Base-by-base conservation (phyloP, 2,329 filamentous ascomycete species). In the Trichoderma citrinoviride region DNA sequence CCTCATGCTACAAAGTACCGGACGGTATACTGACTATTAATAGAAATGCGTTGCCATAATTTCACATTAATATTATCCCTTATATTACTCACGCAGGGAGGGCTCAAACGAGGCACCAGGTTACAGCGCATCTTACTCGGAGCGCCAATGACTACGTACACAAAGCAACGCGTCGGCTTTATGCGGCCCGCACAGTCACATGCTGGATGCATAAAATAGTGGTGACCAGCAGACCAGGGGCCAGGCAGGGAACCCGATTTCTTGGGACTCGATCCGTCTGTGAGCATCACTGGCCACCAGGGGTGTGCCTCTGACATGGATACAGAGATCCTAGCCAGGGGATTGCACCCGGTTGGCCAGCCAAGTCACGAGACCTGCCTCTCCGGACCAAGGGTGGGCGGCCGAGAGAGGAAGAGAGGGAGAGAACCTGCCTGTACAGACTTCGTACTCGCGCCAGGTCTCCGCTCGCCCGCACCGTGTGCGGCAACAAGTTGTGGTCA, bases 181-280 rank as follows among this genome's bases (percentile, higher is more conserved):
- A 19, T 52, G 57, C 46, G 46, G 21, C 44, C 21, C 17, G 37
- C 14, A n/a, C 23, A 61, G 27, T 14, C 33, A n/a, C 47, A 23
- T 33, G 33, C 23, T n/a, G 15, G 25, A 12, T 61, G 58, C 58
- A 61, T 41, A 44, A 53, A 33, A 15, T n/a, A 19, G 58, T 33
- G 47, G 58, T 33, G 47, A 52, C 29, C 33, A 23, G 46, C 37
- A 17, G 21, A 25, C 17, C 17, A 53, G 58, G 47, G 47, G 37
- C 10, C 23, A 29, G n/a, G 33, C 25, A 52, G 37, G 50, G 41
- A 19, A 56, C 17, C 64, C 64, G 58, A 43, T 43, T 65, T 65
- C 64, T 65, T 61, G 64, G 64, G 43, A 63, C 57, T 27, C 37
- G 50, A 56, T 44, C 37, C 50, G 50, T 50, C 64, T 65, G 44